These are phyloP conservation scores for Xylaria curta DNA, from an alignment of 495 filamentous ascomycete species.

Conservation along the genomic window DNA sequence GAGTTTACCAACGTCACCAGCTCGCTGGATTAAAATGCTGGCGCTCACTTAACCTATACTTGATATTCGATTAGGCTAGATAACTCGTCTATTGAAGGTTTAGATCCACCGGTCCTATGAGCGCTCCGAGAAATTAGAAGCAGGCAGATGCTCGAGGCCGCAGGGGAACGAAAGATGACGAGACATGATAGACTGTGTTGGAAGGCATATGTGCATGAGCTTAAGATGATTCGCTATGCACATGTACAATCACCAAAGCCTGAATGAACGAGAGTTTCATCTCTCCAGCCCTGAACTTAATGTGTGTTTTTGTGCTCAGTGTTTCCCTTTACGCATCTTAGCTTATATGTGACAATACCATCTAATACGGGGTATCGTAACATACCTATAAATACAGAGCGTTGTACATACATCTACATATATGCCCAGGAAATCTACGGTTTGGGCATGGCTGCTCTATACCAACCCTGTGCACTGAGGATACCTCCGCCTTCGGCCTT, in stretches of 20 bases:
- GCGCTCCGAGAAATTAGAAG: not conserved
- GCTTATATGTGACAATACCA: not conserved
- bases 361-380: conserved; percentile 15
- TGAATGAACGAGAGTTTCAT: not conserved
- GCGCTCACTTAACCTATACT: not conserved
- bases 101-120: not conserved
- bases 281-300: not conserved
- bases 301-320: not conserved
- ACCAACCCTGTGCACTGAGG: conserved; percentile 53
- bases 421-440: not conserved
- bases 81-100: not conserved
- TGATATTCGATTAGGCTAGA: not conserved
- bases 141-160: not conserved
- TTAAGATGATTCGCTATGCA: conserved; percentile 19
- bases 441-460: not conserved
- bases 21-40: conserved; percentile 59
- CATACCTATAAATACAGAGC: not conserved
- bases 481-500: conserved; percentile 59
- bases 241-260: conserved; percentile 37
- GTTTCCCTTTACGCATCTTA: not conserved
- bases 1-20: conserved; percentile 98
- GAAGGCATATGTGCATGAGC: conserved; percentile 21
- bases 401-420: not conserved
- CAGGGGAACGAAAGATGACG: conserved; percentile 23
- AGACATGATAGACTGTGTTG: conserved; percentile 36